phyloP scores from a whole-genome alignment of 345 rosid genomes.

The Citrus maxima region DNA sequence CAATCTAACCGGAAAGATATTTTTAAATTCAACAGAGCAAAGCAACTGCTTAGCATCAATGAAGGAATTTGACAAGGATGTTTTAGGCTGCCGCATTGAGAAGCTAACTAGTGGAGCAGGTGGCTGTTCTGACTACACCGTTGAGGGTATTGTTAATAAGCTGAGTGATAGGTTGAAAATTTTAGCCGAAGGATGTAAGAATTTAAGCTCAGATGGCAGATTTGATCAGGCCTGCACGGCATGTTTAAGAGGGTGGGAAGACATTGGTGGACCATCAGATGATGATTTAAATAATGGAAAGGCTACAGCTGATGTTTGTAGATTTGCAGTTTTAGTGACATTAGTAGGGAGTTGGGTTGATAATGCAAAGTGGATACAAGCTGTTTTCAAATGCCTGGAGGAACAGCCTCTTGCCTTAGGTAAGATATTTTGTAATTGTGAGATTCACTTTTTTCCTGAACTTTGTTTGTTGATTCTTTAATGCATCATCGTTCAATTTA shows the following conservation, averaged over 20 bases:
- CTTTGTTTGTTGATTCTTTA: not conserved
- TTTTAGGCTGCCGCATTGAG: conserved; percentile 32
- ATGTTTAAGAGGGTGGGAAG: conserved; percentile 42
- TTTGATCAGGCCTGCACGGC: conserved; percentile 20
- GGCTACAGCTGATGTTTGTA: conserved; percentile 29
- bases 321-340: conserved; percentile 42
- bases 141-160: conserved; percentile 25
- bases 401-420: conserved; percentile 23
- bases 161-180: conserved; percentile 22
- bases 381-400: conserved; percentile 38
- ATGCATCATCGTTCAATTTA: not conserved
- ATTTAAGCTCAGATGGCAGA: conserved; percentile 7
- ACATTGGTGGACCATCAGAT: conserved; percentile 22
- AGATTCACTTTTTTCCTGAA: not conserved
- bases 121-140: conserved; percentile 41
- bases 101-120: conserved; percentile 39
- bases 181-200: conserved; percentile 30
- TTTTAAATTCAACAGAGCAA: conserved; percentile 39
- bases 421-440: conserved; percentile 2
- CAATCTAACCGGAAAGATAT: conserved; percentile 34
- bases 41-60: conserved; percentile 32
- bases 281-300: not conserved
- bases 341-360: conserved; percentile 32
- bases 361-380: conserved; percentile 25
- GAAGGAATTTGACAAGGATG: conserved; percentile 8